Conservation (phyloP, 768 basidiomycete genomes). For the Suillus americanus region DNA sequence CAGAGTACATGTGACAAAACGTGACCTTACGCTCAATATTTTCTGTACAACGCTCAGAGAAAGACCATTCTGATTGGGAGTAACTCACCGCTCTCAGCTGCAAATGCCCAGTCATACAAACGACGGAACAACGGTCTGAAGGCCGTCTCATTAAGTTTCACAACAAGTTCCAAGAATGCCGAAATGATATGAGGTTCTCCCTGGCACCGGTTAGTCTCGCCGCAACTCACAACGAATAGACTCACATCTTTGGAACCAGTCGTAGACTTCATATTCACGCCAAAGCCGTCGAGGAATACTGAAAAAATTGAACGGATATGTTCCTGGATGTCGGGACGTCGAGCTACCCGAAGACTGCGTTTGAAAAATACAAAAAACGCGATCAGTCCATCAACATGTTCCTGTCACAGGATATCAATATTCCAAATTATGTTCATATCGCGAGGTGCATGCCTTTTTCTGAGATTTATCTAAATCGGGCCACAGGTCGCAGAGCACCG, state of each 20-base stretch:
- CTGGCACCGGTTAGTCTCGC: slow-evolving; percentile 31
- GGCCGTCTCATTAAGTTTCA: slow-evolving; percentile 88
- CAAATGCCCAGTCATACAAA: slow-evolving; percentile 94
- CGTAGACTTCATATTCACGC: slow-evolving; percentile 40
- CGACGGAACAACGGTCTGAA: slow-evolving; percentile 92
- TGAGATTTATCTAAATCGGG: slow-evolving; percentile 32
- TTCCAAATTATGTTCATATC: background rate
- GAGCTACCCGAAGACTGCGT: slow-evolving; percentile 61
- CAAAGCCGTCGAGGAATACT: slow-evolving; percentile 78
- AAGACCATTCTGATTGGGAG: background rate
- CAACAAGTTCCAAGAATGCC: slow-evolving; percentile 86
- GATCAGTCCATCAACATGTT: slow-evolving; percentile 25
- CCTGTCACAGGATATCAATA: slow-evolving; percentile 14
- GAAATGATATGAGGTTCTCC: slow-evolving; percentile 54
- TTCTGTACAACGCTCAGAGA: slow-evolving; percentile 12
- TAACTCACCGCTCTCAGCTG: slow-evolving; percentile 46
- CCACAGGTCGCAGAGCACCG: slow-evolving; percentile 65
- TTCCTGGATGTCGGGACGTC: slow-evolving; percentile 62
- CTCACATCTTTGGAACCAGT: slow-evolving; percentile 32
- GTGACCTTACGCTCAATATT: slow-evolving; percentile 56
- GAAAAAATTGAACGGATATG: slow-evolving; percentile 70
- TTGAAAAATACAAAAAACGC: slow-evolving; percentile 70
- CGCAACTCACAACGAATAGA: background rate
- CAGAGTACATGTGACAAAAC: slow-evolving; percentile 72
- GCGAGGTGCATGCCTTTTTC: slow-evolving; percentile 34